Base-by-base conservation (phyloP, 2,329 filamentous ascomycete genomes). In the Colletotrichum sp. region DNA sequence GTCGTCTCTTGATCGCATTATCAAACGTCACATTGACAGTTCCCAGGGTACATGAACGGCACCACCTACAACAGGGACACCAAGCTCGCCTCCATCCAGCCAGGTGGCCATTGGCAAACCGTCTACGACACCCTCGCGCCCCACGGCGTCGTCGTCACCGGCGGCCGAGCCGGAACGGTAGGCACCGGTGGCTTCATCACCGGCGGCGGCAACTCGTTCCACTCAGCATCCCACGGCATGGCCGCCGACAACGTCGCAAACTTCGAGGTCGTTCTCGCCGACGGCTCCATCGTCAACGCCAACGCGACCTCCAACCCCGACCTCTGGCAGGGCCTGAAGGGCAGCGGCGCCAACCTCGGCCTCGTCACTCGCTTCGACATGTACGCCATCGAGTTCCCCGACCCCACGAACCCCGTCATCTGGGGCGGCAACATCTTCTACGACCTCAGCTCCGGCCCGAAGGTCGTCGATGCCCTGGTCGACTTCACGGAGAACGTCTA, bases 281-380 rank as follows among this genome's bases (percentile, higher is more conserved):
- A 84, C 69, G 88, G 88, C 9, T 71, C 79, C 3, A 84, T 90
- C 39, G 80, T 88, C 34, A 84, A 87, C 6, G 88, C 85, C 22
- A 89, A 85, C 36, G 79, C 79, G 2, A 77, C 80, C 0, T 77
- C 83, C 9, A 84, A 89, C 72, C 30, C 82, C 0, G 87, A 89
- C 71, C 83, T 90, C 3, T 90, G 83, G 80, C 84, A 83, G 77
- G 88, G 87, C 1, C 81, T 89, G 25, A 87, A 88, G 63, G 89
- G 88, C 7, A 88, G 87, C n/a, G 83, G 84, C 15, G 86, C 84
- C 72, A 90, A 89, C 77, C 86, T 88, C 19, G 87, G 86, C 11
- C 79, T 86, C 11, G 80, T 85, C 19, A 84, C 86, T 5, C 79
- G 81, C 27, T 80, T 83, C 25, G 82, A 84, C 29, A 77, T 84